These are phyloP conservation scores for Spergularia bocconei DNA, from an alignment of 148 eudicot genomes.

Conservation along the genomic window DNA sequence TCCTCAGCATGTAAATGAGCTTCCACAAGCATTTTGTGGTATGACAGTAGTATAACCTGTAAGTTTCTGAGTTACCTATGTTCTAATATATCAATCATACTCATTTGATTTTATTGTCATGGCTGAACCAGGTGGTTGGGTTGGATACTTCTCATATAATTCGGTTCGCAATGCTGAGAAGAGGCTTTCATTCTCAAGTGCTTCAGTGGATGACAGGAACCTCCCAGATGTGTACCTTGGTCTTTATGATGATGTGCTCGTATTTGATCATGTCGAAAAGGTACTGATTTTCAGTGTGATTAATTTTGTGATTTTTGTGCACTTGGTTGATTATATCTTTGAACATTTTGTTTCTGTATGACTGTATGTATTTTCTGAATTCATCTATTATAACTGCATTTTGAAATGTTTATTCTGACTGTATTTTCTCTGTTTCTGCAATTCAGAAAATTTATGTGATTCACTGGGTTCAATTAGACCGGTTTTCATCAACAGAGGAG, in stretches of 20 bases:
- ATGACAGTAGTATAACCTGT: slow-evolving; percentile 4
- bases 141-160: slow-evolving; percentile 90
- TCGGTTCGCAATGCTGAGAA: slow-evolving; percentile 71
- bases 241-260: slow-evolving; percentile 85
- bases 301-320: background rate
- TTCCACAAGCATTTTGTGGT: slow-evolving; percentile 89
- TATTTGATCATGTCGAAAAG: slow-evolving; percentile 96
- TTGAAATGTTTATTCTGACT: background rate
- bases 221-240: slow-evolving; percentile 90
- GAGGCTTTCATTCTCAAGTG: slow-evolving; percentile 63
- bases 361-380: too few species aligned
- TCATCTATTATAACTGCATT: background rate
- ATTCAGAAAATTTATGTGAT: slow-evolving; percentile 72
- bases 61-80: background rate
- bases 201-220: slow-evolving; percentile 68
- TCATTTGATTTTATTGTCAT: background rate
- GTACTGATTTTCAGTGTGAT: slow-evolving; percentile 28
- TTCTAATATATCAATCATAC: too few species aligned
- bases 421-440: background rate
- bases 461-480: slow-evolving; percentile 90
- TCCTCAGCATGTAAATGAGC: slow-evolving; percentile 61
- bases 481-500: slow-evolving; percentile 68
- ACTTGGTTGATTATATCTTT: too few species aligned
- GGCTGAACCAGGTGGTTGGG: slow-evolving; percentile 77
- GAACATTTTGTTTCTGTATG: too few species aligned